Percentiles rank a stretch among this genome's conserved stretches.
Evolutionary conservation across 371 early-diverging fungal species (phyloP).

Genomic region (Mycotypha africana): DNA sequence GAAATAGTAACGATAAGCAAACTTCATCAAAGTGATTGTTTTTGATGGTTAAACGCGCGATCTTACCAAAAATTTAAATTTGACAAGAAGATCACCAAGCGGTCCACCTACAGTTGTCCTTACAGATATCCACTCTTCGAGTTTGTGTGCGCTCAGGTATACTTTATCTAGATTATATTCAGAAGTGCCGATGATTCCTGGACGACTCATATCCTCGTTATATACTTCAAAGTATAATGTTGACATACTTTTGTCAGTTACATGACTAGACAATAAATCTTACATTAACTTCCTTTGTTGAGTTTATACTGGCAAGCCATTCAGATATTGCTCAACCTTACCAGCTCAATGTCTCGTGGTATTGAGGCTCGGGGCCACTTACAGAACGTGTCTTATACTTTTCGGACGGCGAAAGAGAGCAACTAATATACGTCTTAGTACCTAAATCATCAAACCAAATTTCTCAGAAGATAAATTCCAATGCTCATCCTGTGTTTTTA

Average conservation of each 20-base stretch:
- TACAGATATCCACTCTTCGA: constrained; percentile 31
- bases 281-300: background rate
- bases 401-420: constrained; percentile 26
- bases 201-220: constrained; percentile 27
- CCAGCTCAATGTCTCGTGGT: constrained; percentile 26
- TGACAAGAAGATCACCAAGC: constrained; percentile 17
- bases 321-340: constrained; percentile 1
- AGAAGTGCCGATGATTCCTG: constrained; percentile 31
- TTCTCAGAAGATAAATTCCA: background rate
- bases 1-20: background rate
- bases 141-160: constrained; percentile 10
- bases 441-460: constrained; percentile 3
- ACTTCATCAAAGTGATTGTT: background rate
- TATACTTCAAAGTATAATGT: constrained; percentile 25
- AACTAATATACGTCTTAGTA: constrained; percentile 30
- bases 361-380: constrained; percentile 32
- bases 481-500: background rate
- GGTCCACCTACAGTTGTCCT: constrained; percentile 10
- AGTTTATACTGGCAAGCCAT: background rate
- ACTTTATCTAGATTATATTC: constrained; percentile 15
- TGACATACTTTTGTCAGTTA: too few species aligned
- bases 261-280: too few species aligned
- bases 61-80: constrained; percentile 16
- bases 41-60: constrained; percentile 1
- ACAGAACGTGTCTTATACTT: constrained; percentile 37